These are phyloP conservation scores for Stromatinia cepivora DNA, from an alignment of 2,329 filamentous ascomycete genomes.

Conservation along the genomic window DNA sequence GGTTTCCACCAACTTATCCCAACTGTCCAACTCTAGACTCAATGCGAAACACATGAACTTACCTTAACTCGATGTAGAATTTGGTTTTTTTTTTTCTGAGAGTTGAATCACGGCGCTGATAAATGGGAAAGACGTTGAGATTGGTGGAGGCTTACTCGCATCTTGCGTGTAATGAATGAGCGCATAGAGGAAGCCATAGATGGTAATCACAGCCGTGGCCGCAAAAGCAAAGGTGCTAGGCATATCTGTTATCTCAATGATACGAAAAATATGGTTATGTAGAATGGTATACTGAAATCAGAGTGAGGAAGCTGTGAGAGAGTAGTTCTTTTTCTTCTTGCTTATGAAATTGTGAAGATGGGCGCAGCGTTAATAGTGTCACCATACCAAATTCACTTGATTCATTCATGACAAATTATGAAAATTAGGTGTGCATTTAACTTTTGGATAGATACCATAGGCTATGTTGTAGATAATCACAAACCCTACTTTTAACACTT, in stretches of 20 bases:
- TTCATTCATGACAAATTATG: too few relatives aligned
- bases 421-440: too few relatives aligned
- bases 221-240: constrained; percentile 4
- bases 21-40: not conserved
- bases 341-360: not conserved
- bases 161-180: constrained; percentile 19
- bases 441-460: too few relatives aligned
- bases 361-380: too few relatives aligned
- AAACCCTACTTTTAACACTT: too few relatives aligned
- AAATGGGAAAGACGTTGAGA: constrained; percentile 20
- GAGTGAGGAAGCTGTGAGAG: not conserved
- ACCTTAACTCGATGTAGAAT: constrained; percentile 22
- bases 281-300: not conserved
- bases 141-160: constrained; percentile 17
- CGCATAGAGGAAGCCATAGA: constrained; percentile 16
- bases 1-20: not conserved
- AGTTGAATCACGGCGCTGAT: constrained; percentile 19
- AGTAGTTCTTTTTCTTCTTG: not conserved
- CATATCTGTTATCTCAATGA: not conserved
- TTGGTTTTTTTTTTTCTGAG: constrained; percentile 18
- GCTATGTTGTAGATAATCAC: too few relatives aligned
- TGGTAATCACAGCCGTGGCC: not conserved
- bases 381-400: too few relatives aligned
- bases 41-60: not conserved
- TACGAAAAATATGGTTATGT: not conserved